These are phyloP conservation scores for Aspergillus melleus DNA, from an alignment of 2,329 filamentous ascomycete species.

Conservation along the genomic window DNA sequence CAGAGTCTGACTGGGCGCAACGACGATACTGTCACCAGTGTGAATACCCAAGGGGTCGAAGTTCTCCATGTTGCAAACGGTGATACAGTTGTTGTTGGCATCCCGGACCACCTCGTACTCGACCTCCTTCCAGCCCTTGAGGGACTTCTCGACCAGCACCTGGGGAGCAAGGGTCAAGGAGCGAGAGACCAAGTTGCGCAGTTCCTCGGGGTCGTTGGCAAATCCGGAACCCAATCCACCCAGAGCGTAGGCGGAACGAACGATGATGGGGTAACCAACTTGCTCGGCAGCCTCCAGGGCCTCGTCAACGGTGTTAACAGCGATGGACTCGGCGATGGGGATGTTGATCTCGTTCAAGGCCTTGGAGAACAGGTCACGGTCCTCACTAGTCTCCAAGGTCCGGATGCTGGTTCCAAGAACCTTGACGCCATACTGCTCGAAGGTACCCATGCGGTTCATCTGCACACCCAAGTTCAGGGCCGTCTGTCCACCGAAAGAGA, in stretches of 20 bases:
- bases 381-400: constrained; percentile 91
- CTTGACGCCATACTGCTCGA: constrained; percentile 92
- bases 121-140: constrained; percentile 99
- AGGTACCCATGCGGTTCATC: constrained; percentile 94
- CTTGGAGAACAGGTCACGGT: constrained; percentile 93
- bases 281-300: constrained; percentile 81
- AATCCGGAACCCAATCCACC: constrained; percentile 96
- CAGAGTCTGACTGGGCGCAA: constrained; percentile 93
- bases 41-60: constrained; percentile 97
- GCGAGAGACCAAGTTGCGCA: constrained; percentile 87
- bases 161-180: constrained; percentile 93
- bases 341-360: constrained; percentile 97
- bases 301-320: constrained; percentile 87
- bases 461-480: constrained; percentile 94
- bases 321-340: constrained; percentile 93
- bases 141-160: constrained; percentile 95
- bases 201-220: constrained; percentile 88
- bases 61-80: constrained; percentile 98
- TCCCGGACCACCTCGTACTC: constrained; percentile 98
- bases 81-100: constrained; percentile 97
- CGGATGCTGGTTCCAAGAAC: constrained; percentile 93
- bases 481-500: constrained; percentile 96
- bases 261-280: constrained; percentile 96
- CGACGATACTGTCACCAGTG: constrained; percentile 97
- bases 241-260: constrained; percentile 93